Evolutionary conservation across 2,329 filamentous ascomycete species (phyloP).

Genomic region (Phialophora chinensis): DNA sequence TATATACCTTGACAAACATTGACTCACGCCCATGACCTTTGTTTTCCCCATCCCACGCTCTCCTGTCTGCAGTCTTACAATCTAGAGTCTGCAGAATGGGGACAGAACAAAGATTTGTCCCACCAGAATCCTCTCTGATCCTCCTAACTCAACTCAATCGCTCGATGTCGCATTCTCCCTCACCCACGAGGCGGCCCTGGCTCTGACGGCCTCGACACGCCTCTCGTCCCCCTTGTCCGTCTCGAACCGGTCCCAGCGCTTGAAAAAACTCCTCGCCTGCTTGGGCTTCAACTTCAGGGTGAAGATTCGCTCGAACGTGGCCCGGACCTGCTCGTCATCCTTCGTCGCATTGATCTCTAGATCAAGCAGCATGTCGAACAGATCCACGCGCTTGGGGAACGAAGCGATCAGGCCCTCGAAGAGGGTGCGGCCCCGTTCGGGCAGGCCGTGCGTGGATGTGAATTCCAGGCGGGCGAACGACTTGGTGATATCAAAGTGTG

Average conservation of each 20-base stretch:
- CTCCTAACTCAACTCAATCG: background rate
- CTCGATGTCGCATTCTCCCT: conserved; percentile 8
- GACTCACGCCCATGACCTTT: too few species aligned
- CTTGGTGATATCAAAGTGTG: conserved; percentile 76
- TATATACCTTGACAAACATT: too few species aligned
- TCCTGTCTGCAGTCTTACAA: too few species aligned
- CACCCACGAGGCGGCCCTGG: conserved; percentile 60
- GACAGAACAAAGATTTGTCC: too few species aligned
- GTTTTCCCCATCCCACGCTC: too few species aligned
- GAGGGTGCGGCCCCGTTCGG: conserved; percentile 90
- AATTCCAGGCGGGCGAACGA: conserved; percentile 95
- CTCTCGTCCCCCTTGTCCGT: conserved; percentile 70
- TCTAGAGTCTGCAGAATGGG: too few species aligned
- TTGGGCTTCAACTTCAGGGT: conserved; percentile 73
- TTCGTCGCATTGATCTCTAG: conserved; percentile 76
- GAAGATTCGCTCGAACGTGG: conserved; percentile 79
- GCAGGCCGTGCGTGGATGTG: conserved; percentile 77
- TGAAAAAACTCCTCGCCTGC: conserved; percentile 86
- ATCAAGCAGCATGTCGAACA: conserved; percentile 92
- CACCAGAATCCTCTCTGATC: background rate
- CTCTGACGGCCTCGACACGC: conserved; percentile 72
- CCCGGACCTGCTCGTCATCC: conserved; percentile 69
- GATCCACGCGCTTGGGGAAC: conserved; percentile 86
- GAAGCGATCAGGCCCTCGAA: conserved; percentile 86
- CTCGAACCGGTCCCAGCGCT: conserved; percentile 90